Evolutionary conservation across 768 basidiomycete species (phyloP).

Genomic region (Podaxis carcinomalis): DNA sequence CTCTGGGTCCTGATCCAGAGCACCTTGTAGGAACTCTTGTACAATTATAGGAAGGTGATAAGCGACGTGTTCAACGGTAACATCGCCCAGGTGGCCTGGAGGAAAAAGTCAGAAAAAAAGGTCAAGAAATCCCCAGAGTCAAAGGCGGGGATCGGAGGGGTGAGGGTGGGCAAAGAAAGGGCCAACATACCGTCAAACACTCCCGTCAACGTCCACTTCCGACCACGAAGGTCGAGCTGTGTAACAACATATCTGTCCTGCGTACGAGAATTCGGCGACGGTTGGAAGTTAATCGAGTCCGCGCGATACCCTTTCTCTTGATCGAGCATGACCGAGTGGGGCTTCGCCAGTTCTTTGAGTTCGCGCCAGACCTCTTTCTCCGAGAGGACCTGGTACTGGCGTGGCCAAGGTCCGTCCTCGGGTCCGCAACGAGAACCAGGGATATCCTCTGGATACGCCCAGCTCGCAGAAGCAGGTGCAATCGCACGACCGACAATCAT

Average conservation of each 20-base stretch:
- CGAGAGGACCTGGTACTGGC: conserved; percentile 47
- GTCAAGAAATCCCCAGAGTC: not conserved
- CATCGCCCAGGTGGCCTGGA: conserved; percentile 64
- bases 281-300: conserved; percentile 66
- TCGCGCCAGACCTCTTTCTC: conserved; percentile 51
- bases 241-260: conserved; percentile 65
- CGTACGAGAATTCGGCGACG: conserved; percentile 46
- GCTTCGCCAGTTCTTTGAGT: conserved; percentile 46
- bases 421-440: conserved; percentile 59
- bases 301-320: conserved; percentile 22
- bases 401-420: conserved; percentile 65
- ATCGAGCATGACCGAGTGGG: conserved; percentile 26
- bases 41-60: conserved; percentile 67
- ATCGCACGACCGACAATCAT: conserved; percentile 34
- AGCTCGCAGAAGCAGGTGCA: not conserved
- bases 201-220: conserved; percentile 60
- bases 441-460: conserved; percentile 47
- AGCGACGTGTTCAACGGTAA: conserved; percentile 65
- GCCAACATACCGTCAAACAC: conserved; percentile 60
- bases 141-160: not conserved
- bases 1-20: conserved; percentile 32
- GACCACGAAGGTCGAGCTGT: conserved; percentile 50
- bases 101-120: conserved; percentile 1
- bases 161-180: not conserved
- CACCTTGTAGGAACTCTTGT: conserved; percentile 49